Conservation (phyloP, 345 rosid genomes). For the Moricandia arvensis region DNA sequence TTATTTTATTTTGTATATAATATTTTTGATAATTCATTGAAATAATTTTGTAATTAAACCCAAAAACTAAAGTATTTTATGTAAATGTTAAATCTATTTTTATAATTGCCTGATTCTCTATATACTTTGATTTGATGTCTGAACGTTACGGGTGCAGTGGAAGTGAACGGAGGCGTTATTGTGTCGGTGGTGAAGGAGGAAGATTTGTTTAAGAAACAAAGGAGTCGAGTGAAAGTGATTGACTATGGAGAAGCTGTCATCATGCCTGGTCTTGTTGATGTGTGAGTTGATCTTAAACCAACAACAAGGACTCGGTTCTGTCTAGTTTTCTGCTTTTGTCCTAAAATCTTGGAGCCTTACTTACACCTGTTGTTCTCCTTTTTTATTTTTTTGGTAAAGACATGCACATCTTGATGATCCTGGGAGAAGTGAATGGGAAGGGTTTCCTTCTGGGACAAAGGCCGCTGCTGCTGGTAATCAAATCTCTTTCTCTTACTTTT, state of each 20-base stretch:
- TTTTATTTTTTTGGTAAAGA: conserved; percentile 35
- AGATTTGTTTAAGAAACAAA: conserved; percentile 53
- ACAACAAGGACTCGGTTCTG: background rate
- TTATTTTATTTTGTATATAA: no score
- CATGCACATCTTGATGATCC: conserved; percentile 98
- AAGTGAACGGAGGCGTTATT: conserved; percentile 59
- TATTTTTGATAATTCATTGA: no score
- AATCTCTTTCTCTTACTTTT: background rate
- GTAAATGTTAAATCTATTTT: no score
- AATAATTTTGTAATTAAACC: no score
- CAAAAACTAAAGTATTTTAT: no score
- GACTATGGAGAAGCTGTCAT: conserved; percentile 86
- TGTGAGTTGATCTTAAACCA: conserved; percentile 46
- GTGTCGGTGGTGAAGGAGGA: conserved; percentile 57
- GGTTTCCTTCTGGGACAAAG: conserved; percentile 90
- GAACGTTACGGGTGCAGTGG: conserved; percentile 46
- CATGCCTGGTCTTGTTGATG: conserved; percentile 96
- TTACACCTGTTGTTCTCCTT: background rate
- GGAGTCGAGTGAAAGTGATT: conserved; percentile 42
- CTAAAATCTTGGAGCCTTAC: background rate
- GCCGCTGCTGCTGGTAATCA: conserved; percentile 93
- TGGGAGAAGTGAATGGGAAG: conserved; percentile 98
- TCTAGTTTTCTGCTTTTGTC: background rate
- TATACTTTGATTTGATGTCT: background rate
- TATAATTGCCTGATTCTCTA: background rate